Conservation (phyloP, 208 protist species). For the Acanthamoeba healyi region DNA sequence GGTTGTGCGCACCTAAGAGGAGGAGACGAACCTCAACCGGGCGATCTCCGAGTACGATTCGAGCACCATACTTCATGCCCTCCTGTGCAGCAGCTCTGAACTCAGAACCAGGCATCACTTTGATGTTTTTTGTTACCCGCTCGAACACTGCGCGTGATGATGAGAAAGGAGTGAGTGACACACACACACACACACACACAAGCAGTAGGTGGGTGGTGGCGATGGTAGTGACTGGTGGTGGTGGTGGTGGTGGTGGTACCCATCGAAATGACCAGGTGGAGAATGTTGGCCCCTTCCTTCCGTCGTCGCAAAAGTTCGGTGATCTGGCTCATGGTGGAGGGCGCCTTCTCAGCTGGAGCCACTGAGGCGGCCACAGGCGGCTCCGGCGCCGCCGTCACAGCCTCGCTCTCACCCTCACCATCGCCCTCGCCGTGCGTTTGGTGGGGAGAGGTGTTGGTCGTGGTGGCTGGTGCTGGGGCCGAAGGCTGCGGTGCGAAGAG, state of each 20-base stretch:
- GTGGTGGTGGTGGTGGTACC: not conserved
- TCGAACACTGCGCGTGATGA: constrained; percentile 52
- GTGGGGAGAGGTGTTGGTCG: no score
- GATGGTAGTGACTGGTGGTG: no score
- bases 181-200: no score
- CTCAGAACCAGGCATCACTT: constrained; percentile 34
- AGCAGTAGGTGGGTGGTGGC: no score
- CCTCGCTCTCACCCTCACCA: not conserved
- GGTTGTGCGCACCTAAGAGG: not conserved
- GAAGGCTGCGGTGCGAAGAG: constrained; percentile 25
- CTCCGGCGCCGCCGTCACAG: not conserved
- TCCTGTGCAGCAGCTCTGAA: constrained; percentile 43
- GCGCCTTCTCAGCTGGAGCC: not conserved
- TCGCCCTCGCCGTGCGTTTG: no score
- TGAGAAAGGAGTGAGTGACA: no score
- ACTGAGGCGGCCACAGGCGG: not conserved
- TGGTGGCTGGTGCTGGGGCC: constrained; percentile 9
- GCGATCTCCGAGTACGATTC: constrained; percentile 19
- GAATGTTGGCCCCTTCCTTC: constrained; percentile 34
- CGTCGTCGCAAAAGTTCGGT: not conserved
- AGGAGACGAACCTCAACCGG: not conserved
- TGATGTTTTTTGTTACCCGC: constrained; percentile 18
- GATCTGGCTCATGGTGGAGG: not conserved
- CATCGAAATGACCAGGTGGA: constrained; percentile 23
- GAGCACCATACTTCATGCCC: not conserved